Evolutionary conservation across 2,329 filamentous ascomycete species (phyloP).

Genomic region (Pseudovirgaria hyperparasitica): DNA sequence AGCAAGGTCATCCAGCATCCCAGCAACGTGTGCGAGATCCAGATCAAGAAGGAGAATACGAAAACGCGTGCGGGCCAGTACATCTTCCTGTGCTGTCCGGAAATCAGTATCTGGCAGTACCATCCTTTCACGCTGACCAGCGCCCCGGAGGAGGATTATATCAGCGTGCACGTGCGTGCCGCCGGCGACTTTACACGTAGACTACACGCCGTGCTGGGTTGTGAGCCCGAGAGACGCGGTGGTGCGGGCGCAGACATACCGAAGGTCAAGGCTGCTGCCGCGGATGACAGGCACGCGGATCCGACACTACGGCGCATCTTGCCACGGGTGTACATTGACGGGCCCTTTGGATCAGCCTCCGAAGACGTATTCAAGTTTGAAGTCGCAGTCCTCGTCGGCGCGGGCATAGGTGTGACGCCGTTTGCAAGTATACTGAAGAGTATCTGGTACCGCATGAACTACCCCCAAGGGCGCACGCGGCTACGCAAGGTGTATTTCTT

Average conservation of each 20-base stretch:
- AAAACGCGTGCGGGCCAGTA: constrained; percentile 68
- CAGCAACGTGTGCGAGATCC: constrained; percentile 79
- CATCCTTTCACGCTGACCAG: constrained; percentile 80
- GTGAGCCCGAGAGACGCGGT: constrained; percentile 52
- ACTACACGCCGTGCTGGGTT: constrained; percentile 59
- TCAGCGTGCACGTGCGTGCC: constrained; percentile 73
- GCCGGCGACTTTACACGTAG: constrained; percentile 70
- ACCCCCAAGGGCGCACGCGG: constrained; percentile 65
- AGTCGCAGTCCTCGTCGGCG: constrained; percentile 36
- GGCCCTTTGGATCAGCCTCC: constrained; percentile 74
- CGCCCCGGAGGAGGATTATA: constrained; percentile 80
- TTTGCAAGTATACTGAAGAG: constrained; percentile 54
- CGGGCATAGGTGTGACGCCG: constrained; percentile 39
- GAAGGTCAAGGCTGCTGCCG: constrained; percentile 44
- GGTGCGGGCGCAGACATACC: constrained; percentile 30
- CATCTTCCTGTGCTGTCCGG: constrained; percentile 79
- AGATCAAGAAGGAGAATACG: constrained; percentile 82
- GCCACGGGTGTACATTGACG: constrained; percentile 70
- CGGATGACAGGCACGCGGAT: constrained; percentile 47
- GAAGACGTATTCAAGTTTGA: constrained; percentile 71
- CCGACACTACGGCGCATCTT: constrained; percentile 60
- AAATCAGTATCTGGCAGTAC: constrained; percentile 79
- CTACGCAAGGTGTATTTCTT: constrained; percentile 85
- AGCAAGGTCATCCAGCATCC: constrained; percentile 85
- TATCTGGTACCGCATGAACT: constrained; percentile 90